Evolutionary conservation across 2,329 filamentous ascomycete species (phyloP).

Genomic region (Cercospora sp.): DNA sequence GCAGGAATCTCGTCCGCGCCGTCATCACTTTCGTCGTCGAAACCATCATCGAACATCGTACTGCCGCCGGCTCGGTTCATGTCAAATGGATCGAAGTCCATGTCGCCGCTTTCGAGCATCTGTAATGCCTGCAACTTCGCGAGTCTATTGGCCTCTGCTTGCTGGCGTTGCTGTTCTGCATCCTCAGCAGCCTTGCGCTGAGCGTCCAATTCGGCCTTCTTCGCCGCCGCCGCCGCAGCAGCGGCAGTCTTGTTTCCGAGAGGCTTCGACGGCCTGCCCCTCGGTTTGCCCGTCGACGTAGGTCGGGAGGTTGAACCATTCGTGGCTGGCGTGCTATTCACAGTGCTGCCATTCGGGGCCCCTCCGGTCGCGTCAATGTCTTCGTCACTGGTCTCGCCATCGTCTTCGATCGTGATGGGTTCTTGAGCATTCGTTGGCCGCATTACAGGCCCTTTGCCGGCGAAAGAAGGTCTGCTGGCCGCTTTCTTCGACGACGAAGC

Average conservation of each 20-base stretch:
- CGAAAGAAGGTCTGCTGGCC: conserved; percentile 23
- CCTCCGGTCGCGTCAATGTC: conserved; percentile 58
- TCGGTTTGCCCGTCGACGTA: conserved; percentile 14
- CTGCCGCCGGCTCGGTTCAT: conserved; percentile 15
- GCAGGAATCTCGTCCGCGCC: conserved; percentile 26
- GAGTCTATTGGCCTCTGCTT: conserved; percentile 38
- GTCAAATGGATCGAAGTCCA: conserved; percentile 14
- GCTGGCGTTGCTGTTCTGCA: conserved; percentile 16
- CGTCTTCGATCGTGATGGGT: conserved; percentile 37
- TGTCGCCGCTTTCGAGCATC: conserved; percentile 29
- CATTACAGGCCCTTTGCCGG: conserved; percentile 36
- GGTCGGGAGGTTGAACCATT: conserved; percentile 1
- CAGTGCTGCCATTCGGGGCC: conserved; percentile 40
- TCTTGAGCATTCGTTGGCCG: conserved; percentile 36
- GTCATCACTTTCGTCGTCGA: conserved; percentile 25
- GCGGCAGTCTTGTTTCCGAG: background rate
- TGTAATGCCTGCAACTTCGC: conserved; percentile 40
- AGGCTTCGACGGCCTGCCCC: conserved; percentile 19
- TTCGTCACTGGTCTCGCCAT: conserved; percentile 27
- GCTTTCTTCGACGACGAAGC: conserved; percentile 9
- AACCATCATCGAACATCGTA: conserved; percentile 8
- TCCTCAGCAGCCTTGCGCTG: conserved; percentile 10
- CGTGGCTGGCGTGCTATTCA: conserved; percentile 4
- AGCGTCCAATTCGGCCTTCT: conserved; percentile 4
- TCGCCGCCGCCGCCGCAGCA: conserved; percentile 1